Percentiles rank a stretch among this genome's conserved stretches.
phyloP scores from a whole-genome alignment of 306 rosid genomes.

The Citrullus mucosospermus region DNA sequence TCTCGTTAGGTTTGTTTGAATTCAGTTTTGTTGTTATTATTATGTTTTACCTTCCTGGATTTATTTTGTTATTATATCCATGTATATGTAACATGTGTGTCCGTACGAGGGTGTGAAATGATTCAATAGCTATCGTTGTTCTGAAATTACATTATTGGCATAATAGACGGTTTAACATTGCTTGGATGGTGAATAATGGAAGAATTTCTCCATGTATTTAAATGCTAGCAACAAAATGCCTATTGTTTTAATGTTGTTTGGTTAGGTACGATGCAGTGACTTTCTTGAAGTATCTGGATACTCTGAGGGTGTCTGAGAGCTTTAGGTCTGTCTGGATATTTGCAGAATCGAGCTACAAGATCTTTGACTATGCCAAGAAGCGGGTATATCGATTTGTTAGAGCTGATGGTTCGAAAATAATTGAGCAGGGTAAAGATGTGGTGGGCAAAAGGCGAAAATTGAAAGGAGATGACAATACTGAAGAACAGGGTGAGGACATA shows the following conservation, averaged over 20 bases:
- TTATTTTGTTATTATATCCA: background rate
- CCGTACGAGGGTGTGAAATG: background rate
- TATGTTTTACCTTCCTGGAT: background rate
- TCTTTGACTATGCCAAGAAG: slow-evolving; percentile 83
- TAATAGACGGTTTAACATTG: background rate
- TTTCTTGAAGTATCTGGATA: slow-evolving; percentile 88
- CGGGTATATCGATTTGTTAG: slow-evolving; percentile 69
- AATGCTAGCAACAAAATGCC: background rate
- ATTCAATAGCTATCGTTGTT: background rate
- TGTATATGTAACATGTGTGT: background rate
- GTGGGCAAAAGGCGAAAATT: slow-evolving; percentile 52
- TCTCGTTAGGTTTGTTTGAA: slow-evolving; percentile 47
- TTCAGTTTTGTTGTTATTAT: background rate
- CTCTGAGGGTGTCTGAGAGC: slow-evolving; percentile 83
- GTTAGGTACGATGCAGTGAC: slow-evolving; percentile 87
- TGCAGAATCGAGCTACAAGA: slow-evolving; percentile 92
- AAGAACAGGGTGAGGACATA: slow-evolving; percentile 37
- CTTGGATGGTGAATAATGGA: background rate
- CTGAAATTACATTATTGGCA: background rate
- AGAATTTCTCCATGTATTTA: background rate
- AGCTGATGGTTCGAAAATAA: slow-evolving; percentile 43
- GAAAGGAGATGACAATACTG: slow-evolving; percentile 33
- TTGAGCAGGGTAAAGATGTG: slow-evolving; percentile 28
- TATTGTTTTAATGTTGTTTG: slow-evolving; percentile 19
- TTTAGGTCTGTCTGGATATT: slow-evolving; percentile 92